phyloP scores from a whole-genome alignment of 345 rosid species.

The Populus euphratica region DNA sequence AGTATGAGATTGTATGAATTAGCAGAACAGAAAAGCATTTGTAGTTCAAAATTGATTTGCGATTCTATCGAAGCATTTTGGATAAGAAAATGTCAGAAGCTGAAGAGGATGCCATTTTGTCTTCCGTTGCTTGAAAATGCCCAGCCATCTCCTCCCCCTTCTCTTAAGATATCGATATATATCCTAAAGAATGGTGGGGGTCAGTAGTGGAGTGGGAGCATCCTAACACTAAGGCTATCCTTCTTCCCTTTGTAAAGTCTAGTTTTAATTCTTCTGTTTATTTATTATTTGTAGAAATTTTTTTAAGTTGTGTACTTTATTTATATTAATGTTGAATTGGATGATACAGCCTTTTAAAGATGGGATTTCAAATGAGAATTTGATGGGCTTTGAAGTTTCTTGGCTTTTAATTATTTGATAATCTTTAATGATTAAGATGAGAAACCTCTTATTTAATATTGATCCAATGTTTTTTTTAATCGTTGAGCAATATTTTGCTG shows the following conservation, averaged over 20 bases:
- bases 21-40: slow-evolving; percentile 13
- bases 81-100: background rate
- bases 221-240: slow-evolving; percentile 5
- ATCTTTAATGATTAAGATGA: too few relatives aligned
- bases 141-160: slow-evolving; percentile 12
- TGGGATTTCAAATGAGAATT: too few relatives aligned
- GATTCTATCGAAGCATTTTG: background rate
- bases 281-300: too few relatives aligned
- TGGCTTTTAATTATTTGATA: slow-evolving; percentile 48
- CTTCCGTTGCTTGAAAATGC: slow-evolving; percentile 11
- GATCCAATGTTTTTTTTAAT: slow-evolving; percentile 40
- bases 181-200: slow-evolving; percentile 10
- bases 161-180: background rate
- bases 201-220: slow-evolving; percentile 19
- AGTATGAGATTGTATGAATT: accelerated
- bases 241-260: background rate
- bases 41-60: background rate
- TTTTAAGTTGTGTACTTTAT: too few relatives aligned
- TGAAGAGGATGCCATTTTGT: slow-evolving; percentile 13
- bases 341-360: too few relatives aligned
- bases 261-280: too few relatives aligned
- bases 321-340: too few relatives aligned
- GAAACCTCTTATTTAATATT: slow-evolving; percentile 10
- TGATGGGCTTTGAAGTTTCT: slow-evolving; percentile 29
- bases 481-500: slow-evolving; percentile 60